Evolutionary conservation across 2,329 filamentous ascomycete species (phyloP), one percentile per base, ranked within the genome.

Genomic region (Colletotrichum camelliae): DNA sequence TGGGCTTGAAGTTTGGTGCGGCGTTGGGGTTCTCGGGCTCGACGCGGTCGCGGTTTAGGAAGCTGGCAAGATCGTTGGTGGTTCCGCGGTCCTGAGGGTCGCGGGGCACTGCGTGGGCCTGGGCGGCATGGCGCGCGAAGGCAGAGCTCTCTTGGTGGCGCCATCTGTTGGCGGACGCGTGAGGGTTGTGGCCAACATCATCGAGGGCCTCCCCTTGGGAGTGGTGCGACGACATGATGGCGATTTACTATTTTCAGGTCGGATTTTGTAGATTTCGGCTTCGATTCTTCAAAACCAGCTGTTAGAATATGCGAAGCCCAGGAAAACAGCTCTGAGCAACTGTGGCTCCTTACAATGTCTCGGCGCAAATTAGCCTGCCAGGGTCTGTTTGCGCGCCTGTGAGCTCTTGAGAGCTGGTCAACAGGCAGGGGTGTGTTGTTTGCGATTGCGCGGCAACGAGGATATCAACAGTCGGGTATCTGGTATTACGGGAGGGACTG

Each of bases 131-230:
- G 67, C 87, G 87, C 66, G 87, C 87, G 80, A 87, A 93, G 39
- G 90, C 86, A 15, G 86, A 85, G 1, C 91, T 93, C 81, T 93
- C 92, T 81, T 93, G 90, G 80, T 93, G 92, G 71, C 91, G 89
- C 92, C 92, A 93, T 79, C 86, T 86, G 80, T 85, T 92, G 55
- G 87, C 80, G 10, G 91, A 93, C 48, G 89, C 88, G 80, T 93
- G 85, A 4, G 89, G 90, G 79, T 92, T 91, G 74, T 81, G 84
- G 70, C 82, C 81, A 74, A 84, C 82, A 66, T 84, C 83, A 58
- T 83, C 81, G 58, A 77, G 77, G 68, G 78, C 78, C 39, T 78
- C 77, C 43, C 78, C 78, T 61, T 82, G 78, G 74, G 37, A 52
- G 43, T 52, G 70, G 55, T 70, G 70, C 21, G 77, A 77, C 62